Evolutionary conservation across 257 asterid species (phyloP).

Genomic region (Salvia hispanica): DNA sequence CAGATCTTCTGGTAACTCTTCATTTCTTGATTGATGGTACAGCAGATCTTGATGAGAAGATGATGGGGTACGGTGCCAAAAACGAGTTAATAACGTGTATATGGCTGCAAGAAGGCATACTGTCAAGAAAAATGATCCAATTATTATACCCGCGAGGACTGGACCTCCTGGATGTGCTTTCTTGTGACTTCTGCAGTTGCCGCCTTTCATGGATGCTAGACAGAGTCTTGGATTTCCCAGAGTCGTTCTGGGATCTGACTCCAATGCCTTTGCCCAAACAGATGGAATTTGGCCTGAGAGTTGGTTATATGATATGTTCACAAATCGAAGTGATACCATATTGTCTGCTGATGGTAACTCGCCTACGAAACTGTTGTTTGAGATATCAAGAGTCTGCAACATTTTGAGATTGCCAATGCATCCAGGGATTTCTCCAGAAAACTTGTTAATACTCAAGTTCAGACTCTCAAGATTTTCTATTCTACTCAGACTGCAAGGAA

Average conservation of each 20-base stretch:
- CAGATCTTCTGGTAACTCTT: slow-evolving; percentile 49
- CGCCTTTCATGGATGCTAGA: slow-evolving; percentile 13
- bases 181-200: slow-evolving; percentile 33
- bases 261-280: slow-evolving; percentile 40
- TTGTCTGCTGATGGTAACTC: slow-evolving; percentile 43
- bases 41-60: slow-evolving; percentile 29
- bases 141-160: slow-evolving; percentile 34
- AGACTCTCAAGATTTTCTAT: slow-evolving; percentile 25
- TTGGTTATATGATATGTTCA: slow-evolving; percentile 52
- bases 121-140: slow-evolving; percentile 31
- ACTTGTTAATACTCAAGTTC: slow-evolving; percentile 48
- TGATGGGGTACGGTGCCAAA: slow-evolving; percentile 21
- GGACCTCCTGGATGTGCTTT: slow-evolving; percentile 31
- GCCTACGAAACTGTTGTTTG: slow-evolving; percentile 50
- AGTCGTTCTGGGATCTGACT: slow-evolving; percentile 28
- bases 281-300: slow-evolving; percentile 39
- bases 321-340: slow-evolving; percentile 42
- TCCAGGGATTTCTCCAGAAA: slow-evolving; percentile 46
- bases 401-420: slow-evolving; percentile 40
- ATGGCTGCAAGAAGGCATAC: slow-evolving; percentile 37
- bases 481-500: slow-evolving; percentile 51
- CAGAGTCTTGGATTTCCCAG: slow-evolving; percentile 48
- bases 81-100: slow-evolving; percentile 19
- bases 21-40: slow-evolving; percentile 33
- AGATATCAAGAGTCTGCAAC: slow-evolving; percentile 48